A percentile compares a stretch with the other conserved stretches of the same genome.
Conservation (phyloP, 257 asterid species). For the Jacaranda mimosifolia region DNA sequence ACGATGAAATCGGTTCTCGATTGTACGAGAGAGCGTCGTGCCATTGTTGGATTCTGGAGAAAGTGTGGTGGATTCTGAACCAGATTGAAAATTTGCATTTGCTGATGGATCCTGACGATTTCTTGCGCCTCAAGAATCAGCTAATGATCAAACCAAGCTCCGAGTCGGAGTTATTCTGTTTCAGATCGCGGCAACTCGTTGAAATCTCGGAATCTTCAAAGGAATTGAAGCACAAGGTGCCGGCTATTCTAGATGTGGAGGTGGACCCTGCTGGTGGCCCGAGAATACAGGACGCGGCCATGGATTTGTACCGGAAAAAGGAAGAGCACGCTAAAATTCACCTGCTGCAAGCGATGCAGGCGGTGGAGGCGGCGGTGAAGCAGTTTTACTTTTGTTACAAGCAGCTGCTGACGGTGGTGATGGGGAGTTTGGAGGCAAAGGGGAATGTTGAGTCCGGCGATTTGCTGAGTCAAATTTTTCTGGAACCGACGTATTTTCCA, state of each 20-base stretch:
- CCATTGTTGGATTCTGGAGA: constrained; percentile 75
- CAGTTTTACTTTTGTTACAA: constrained; percentile 75
- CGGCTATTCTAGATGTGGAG: constrained; percentile 74
- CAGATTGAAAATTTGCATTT: constrained; percentile 75
- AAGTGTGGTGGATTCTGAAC: constrained; percentile 60
- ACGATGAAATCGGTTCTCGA: constrained; percentile 51
- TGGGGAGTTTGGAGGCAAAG: constrained; percentile 90
- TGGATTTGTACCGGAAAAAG: constrained; percentile 69
- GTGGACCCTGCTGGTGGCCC: constrained; percentile 96
- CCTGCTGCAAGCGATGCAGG: constrained; percentile 87
- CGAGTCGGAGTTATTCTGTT: constrained; percentile 76
- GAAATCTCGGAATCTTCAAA: constrained; percentile 70
- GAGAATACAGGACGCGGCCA: constrained; percentile 87
- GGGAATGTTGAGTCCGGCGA: constrained; percentile 60
- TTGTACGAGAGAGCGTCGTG: constrained; percentile 54
- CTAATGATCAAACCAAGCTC: constrained; percentile 63
- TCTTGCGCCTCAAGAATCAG: constrained; percentile 72
- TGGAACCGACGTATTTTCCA: constrained; percentile 92
- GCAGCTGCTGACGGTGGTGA: constrained; percentile 71
- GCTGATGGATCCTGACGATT: constrained; percentile 90
- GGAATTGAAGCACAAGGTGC: constrained; percentile 83
- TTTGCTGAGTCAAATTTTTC: constrained; percentile 67
- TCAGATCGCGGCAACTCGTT: constrained; percentile 69
- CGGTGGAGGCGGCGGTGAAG: constrained; percentile 88
- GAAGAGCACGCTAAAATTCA: constrained; percentile 60